These are phyloP conservation scores for Lobosporangium transversale DNA, from an alignment of 192 early-diverging fungal species.

Conservation along the genomic window DNA sequence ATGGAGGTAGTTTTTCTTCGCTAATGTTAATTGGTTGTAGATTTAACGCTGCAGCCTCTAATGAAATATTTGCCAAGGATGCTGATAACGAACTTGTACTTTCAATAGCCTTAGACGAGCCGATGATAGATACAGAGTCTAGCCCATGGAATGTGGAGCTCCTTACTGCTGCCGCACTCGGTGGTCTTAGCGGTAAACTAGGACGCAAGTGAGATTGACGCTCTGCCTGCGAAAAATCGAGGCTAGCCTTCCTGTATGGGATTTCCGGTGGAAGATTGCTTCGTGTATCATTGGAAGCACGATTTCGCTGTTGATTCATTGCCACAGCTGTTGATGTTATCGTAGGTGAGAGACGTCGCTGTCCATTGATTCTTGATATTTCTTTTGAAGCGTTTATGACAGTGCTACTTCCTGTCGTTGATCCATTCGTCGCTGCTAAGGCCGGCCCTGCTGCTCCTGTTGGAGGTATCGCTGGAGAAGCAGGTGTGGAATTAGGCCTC, in stretches of 20 bases:
- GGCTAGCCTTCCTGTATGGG: conserved; percentile 44
- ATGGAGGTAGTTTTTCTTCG: conserved; percentile 46
- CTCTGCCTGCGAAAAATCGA: conserved; percentile 46
- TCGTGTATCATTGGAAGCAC: conserved; percentile 2
- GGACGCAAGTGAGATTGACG: conserved; percentile 40
- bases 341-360: conserved; percentile 34
- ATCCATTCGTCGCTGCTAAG: not conserved
- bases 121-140: conserved; percentile 9
- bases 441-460: conserved; percentile 12
- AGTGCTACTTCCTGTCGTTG: not conserved
- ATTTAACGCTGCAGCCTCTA: conserved; percentile 11
- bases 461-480: conserved; percentile 40
- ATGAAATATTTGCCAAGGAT: conserved; percentile 4
- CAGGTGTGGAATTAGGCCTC: conserved; percentile 33
- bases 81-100: not conserved
- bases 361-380: conserved; percentile 6
- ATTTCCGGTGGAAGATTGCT: conserved; percentile 32
- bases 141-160: conserved; percentile 53
- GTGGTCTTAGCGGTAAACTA: conserved; percentile 35
- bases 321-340: conserved; percentile 4
- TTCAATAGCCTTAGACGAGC: not conserved
- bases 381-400: conserved; percentile 3
- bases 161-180: conserved; percentile 39
- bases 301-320: conserved; percentile 7
- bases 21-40: conserved; percentile 50